These are phyloP conservation scores for Chenopodium berlandieri DNA, from an alignment of 148 eudicot genomes.

Conservation along the genomic window DNA sequence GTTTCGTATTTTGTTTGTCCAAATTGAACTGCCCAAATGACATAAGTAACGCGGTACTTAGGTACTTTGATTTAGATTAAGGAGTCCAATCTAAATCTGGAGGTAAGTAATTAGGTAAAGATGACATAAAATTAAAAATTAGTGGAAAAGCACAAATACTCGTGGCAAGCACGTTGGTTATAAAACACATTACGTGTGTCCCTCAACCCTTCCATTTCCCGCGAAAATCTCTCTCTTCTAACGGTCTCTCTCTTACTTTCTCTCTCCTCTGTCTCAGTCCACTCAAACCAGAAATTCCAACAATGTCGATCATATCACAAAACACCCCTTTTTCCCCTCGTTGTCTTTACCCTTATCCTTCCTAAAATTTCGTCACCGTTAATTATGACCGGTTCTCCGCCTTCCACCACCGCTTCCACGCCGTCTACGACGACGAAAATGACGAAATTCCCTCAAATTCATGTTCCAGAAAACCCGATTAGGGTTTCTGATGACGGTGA, in stretches of 20 bases:
- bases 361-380: constrained; percentile 5
- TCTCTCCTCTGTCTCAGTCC: constrained; percentile 14
- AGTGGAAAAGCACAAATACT: too few species aligned
- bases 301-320: constrained; percentile 3
- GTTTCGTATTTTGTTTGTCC: too few species aligned
- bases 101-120: too few species aligned
- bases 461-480: neutral
- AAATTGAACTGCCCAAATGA: too few species aligned
- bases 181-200: constrained; percentile 32
- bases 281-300: constrained; percentile 1
- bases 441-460: constrained; percentile 52
- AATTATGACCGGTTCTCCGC: constrained; percentile 36
- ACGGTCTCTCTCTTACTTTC: constrained; percentile 21
- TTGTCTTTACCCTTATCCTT: neutral
- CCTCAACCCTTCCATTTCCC: constrained; percentile 42
- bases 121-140: too few species aligned
- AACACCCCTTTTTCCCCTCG: neutral
- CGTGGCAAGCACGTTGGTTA: too few species aligned
- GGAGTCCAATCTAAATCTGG: neutral
- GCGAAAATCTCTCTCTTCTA: constrained; percentile 39
- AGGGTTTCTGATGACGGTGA: constrained; percentile 2
- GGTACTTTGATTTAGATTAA: neutral
- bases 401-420: constrained; percentile 13
- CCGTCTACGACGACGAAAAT: constrained; percentile 32
- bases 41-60: neutral